A percentile compares a stretch with the other conserved stretches of the same genome.
Conservation (phyloP, 2,329 filamentous ascomycete genomes). For the Fusarium sp. region DNA sequence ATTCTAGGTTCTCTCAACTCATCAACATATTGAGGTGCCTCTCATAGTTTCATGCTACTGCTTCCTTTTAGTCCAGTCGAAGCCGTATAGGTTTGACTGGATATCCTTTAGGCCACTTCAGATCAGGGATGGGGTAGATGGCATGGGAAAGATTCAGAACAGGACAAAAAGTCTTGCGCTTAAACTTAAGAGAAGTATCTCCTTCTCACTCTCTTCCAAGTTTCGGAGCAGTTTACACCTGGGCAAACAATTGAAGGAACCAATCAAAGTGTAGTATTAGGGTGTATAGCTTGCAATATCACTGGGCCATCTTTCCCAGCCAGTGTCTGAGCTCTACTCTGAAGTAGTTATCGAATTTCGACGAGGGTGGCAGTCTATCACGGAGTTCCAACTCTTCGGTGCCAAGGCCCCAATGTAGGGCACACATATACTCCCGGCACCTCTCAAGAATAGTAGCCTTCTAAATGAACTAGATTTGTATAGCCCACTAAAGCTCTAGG, state of each 20-base stretch:
- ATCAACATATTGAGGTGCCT: background rate
- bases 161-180: conserved; percentile 59
- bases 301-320: conserved; percentile 52
- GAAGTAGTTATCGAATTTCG: conserved; percentile 16
- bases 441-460: conserved; percentile 47
- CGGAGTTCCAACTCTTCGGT: conserved; percentile 6
- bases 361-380: conserved; percentile 25
- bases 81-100: background rate
- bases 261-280: conserved; percentile 52
- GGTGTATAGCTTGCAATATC: conserved; percentile 53
- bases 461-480: conserved; percentile 55
- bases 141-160: conserved; percentile 59
- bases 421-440: conserved; percentile 45
- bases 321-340: conserved; percentile 28
- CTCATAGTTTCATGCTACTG: background rate
- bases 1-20: too few relatives aligned
- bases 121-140: conserved; percentile 57
- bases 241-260: conserved; percentile 58
- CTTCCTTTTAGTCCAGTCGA: background rate
- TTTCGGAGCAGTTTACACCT: conserved; percentile 56
- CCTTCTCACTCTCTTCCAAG: conserved; percentile 15
- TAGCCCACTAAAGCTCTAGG: conserved; percentile 40
- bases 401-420: conserved; percentile 43
- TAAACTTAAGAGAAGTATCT: conserved; percentile 36
- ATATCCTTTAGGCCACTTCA: conserved; percentile 42